phyloP scores from a whole-genome alignment of 306 rosid genomes.

The Vicia sativa region DNA sequence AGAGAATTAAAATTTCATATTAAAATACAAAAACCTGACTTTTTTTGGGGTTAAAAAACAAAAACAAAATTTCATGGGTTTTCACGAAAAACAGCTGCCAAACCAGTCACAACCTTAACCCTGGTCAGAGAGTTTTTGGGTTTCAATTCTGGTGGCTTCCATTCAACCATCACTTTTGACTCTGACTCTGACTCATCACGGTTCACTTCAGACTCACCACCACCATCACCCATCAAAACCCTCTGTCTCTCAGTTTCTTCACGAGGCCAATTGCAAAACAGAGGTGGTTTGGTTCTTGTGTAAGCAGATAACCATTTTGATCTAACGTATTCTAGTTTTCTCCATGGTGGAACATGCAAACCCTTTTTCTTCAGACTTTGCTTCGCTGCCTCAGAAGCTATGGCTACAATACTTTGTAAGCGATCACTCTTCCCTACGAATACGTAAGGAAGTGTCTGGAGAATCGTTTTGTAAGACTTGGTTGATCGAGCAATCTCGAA shows the following conservation, averaged over 20 bases:
- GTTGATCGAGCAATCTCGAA: constrained; percentile 85
- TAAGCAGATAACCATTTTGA: constrained; percentile 78
- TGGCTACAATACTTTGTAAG: constrained; percentile 53
- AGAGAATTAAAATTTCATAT: constrained; percentile 33
- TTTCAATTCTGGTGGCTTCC: constrained; percentile 59
- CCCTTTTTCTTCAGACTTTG: constrained; percentile 78
- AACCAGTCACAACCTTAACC: constrained; percentile 56
- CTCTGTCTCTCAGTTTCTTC: constrained; percentile 4
- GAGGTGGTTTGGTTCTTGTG: constrained; percentile 33
- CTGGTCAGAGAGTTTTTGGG: constrained; percentile 47
- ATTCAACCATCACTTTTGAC: constrained; percentile 34
- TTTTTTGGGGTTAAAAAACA: constrained; percentile 1
- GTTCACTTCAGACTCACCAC: neutral
- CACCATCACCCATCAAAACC: constrained; percentile 15
- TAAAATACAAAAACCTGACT: constrained; percentile 11
- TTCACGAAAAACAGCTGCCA: constrained; percentile 65
- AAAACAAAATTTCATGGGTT: constrained; percentile 55
- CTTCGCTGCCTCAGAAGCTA: constrained; percentile 74
- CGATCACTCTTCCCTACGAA: constrained; percentile 70
- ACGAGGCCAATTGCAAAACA: constrained; percentile 11
- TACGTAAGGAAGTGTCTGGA: constrained; percentile 63
- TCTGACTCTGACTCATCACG: constrained; percentile 33
- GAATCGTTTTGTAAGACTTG: constrained; percentile 61
- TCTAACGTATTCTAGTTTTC: constrained; percentile 62
- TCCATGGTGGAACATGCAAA: constrained; percentile 84